Evolutionary conservation across 2,329 filamentous ascomycete species (phyloP).

Genomic region (Botryosphaeria dothidea): DNA sequence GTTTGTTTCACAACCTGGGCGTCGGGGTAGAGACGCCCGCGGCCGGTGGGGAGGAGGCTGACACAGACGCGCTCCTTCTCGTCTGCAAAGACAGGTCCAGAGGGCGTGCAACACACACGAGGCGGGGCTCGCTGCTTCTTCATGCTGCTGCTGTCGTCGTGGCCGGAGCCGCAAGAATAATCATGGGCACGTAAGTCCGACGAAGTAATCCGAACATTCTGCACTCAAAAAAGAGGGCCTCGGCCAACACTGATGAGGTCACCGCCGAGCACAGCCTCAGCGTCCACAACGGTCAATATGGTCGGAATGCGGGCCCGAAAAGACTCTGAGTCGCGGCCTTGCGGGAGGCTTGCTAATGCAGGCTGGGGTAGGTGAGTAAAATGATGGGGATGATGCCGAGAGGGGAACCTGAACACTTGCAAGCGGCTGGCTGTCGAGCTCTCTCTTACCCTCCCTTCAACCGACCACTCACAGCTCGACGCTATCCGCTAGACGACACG

Average conservation of each 20-base stretch:
- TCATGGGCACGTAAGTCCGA: not conserved
- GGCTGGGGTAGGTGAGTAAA: not conserved
- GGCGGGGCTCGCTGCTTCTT: not conserved
- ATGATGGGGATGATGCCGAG: constrained; percentile 3
- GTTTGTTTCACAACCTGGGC: constrained; percentile 1
- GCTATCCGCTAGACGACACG: not conserved
- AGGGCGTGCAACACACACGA: not conserved
- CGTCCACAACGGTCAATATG: not conserved
- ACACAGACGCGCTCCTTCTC: not conserved
- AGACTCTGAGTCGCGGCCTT: not conserved
- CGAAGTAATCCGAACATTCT: not conserved
- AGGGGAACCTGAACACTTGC: not conserved
- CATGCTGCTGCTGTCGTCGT: not conserved
- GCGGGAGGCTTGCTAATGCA: not conserved
- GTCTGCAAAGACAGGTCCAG: not conserved
- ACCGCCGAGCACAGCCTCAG: not conserved
- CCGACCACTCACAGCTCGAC: not conserved
- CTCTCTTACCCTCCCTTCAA: not conserved
- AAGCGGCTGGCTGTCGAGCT: not conserved
- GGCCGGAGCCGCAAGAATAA: not conserved
- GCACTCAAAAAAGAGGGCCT: not conserved
- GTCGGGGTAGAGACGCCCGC: not conserved
- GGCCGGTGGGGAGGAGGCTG: not conserved
- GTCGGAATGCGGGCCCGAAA: not conserved
- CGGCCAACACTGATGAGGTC: not conserved